Percentiles rank a stretch among this genome's conserved stretches.
phyloP scores from a whole-genome alignment of 345 rosid species.

The Microthlaspi erraticum region DNA sequence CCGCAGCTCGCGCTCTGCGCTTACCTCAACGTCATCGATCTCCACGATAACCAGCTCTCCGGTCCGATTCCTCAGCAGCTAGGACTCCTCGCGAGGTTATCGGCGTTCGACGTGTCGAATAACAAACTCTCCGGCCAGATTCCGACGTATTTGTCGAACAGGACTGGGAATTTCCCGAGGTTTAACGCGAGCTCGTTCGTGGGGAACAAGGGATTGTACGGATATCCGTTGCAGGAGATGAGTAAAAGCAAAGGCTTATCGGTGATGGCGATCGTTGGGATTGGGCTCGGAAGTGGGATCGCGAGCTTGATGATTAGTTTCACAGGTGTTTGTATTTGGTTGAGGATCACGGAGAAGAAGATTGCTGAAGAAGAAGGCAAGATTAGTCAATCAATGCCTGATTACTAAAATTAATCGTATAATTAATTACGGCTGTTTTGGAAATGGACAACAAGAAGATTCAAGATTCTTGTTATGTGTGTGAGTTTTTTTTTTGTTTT shows the following conservation, averaged over 20 bases:
- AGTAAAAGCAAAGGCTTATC: constrained; percentile 66
- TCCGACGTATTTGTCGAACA: constrained; percentile 69
- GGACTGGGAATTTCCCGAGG: constrained; percentile 70
- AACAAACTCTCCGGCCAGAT: constrained; percentile 82
- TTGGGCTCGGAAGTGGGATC: constrained; percentile 91
- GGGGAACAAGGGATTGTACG: constrained; percentile 86
- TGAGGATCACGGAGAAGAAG: constrained; percentile 75
- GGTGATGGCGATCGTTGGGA: constrained; percentile 86
- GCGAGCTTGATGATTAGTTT: constrained; percentile 89
- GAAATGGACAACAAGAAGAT: background rate
- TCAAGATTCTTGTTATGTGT: constrained; percentile 16
- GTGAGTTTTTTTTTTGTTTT: constrained; percentile 12
- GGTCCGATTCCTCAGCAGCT: constrained; percentile 84
- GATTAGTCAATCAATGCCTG: constrained; percentile 83
- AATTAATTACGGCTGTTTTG: constrained; percentile 3
- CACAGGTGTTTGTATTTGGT: constrained; percentile 90
- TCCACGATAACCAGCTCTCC: constrained; percentile 74
- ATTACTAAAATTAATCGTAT: constrained; percentile 46
- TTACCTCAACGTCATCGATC: constrained; percentile 89
- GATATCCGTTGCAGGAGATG: constrained; percentile 80
- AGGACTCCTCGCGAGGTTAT: constrained; percentile 71
- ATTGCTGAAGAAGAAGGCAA: constrained; percentile 81
- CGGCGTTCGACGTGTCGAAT: constrained; percentile 83
- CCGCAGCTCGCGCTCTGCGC: constrained; percentile 88
- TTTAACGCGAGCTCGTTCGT: constrained; percentile 79